phyloP scores from a whole-genome alignment of 1,284 basidiomycete genomes.

The Acaromyces ingoldii region DNA sequence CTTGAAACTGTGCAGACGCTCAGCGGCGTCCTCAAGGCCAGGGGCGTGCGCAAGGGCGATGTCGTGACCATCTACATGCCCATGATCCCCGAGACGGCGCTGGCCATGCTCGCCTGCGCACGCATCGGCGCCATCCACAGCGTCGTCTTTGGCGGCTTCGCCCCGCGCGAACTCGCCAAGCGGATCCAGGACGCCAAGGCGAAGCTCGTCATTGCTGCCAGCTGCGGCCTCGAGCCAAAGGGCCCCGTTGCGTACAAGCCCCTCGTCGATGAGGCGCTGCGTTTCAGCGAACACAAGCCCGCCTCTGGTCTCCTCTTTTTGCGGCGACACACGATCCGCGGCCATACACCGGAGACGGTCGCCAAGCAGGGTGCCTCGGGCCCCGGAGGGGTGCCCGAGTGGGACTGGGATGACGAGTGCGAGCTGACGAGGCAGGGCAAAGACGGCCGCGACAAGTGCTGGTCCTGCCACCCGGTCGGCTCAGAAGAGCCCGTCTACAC shows the following conservation, averaged over 20 bases:
- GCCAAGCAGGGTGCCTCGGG: constrained; percentile 12
- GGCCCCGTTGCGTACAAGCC: constrained; percentile 42
- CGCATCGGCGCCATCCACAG: constrained; percentile 48
- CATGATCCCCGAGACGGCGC: constrained; percentile 44
- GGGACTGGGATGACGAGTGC: constrained; percentile 37
- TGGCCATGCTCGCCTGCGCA: constrained; percentile 45
- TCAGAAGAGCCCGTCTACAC: constrained; percentile 39
- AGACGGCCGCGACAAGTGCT: constrained; percentile 25
- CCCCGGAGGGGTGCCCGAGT: constrained; percentile 22
- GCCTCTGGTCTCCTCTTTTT: constrained; percentile 25
- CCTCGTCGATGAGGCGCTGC: constrained; percentile 39
- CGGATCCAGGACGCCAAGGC: constrained; percentile 39
- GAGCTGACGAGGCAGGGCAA: constrained; percentile 12
- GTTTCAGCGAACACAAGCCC: constrained; percentile 31
- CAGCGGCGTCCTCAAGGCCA: constrained; percentile 35
- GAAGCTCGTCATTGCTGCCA: constrained; percentile 36
- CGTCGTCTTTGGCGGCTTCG: constrained; percentile 49
- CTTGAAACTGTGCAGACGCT: constrained; percentile 36
- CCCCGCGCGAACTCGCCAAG: constrained; percentile 41
- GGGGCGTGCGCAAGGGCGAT: constrained; percentile 42
- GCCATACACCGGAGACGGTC: constrained; percentile 21
- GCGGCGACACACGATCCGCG: constrained; percentile 33
- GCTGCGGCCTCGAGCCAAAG: constrained; percentile 45
- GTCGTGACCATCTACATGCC: constrained; percentile 44
- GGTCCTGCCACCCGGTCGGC: constrained; percentile 30